These are phyloP conservation scores for Penstemon davidsonii DNA, from an alignment of 257 asterid species.

Conservation along the genomic window DNA sequence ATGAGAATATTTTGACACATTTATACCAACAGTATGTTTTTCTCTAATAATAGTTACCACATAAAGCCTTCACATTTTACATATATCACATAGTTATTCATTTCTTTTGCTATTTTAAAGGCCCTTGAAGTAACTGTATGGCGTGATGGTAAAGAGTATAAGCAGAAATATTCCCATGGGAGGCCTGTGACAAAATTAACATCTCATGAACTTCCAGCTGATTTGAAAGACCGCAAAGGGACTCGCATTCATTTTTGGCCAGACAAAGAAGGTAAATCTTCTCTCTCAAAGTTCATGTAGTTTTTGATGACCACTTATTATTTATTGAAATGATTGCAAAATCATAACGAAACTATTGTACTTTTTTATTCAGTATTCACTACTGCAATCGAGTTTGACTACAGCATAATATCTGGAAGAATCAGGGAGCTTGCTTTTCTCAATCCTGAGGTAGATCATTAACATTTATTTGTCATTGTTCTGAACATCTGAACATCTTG, in stretches of 20 bases:
- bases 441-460: constrained; percentile 75
- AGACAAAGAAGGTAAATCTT: constrained; percentile 74
- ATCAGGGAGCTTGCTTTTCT: constrained; percentile 98
- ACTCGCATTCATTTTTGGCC: constrained; percentile 91
- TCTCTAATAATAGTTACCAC: too few relatives aligned
- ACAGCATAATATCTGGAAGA: constrained; percentile 85
- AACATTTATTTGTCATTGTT: constrained; percentile 23
- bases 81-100: constrained; percentile 7
- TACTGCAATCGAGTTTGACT: constrained; percentile 71
- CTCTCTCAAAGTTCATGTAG: constrained; percentile 6
- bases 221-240: constrained; percentile 57
- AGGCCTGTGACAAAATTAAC: constrained; percentile 65
- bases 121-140: constrained; percentile 86
- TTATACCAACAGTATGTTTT: too few relatives aligned
- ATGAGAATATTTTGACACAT: too few relatives aligned
- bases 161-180: constrained; percentile 90
- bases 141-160: constrained; percentile 87
- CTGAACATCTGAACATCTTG: constrained; percentile 27
- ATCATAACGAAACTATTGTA: constrained; percentile 17
- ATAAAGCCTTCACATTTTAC: too few relatives aligned
- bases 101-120: constrained; percentile 41
- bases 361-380: constrained; percentile 71
- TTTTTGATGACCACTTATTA: constrained; percentile 15
- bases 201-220: constrained; percentile 63
- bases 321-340: constrained; percentile 7